Evolutionary conservation across 805 yeast species (phyloP).

Genomic region (Starmerella stellata): DNA sequence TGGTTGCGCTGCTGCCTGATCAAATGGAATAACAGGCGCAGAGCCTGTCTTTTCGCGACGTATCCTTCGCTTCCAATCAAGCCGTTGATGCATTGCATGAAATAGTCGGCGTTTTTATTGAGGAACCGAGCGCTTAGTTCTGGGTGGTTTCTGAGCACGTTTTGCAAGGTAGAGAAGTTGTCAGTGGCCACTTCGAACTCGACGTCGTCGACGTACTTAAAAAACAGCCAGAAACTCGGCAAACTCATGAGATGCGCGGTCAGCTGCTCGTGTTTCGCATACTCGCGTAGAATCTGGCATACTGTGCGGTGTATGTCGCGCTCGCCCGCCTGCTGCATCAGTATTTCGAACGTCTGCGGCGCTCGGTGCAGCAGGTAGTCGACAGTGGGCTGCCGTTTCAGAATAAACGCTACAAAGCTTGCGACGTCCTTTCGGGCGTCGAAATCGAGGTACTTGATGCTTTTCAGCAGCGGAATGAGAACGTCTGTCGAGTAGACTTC

Average conservation of each 20-base stretch:
- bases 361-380: constrained; percentile 49
- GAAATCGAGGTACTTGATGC: constrained; percentile 57
- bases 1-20: constrained; percentile 57
- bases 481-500: constrained; percentile 62
- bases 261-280: constrained; percentile 59
- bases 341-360: constrained; percentile 43
- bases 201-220: constrained; percentile 54
- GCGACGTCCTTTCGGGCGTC: constrained; percentile 77
- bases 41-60: constrained; percentile 81
- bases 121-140: constrained; percentile 56
- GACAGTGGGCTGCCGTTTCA: constrained; percentile 73
- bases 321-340: constrained; percentile 56
- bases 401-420: constrained; percentile 50
- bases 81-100: constrained; percentile 46
- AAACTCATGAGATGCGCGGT: constrained; percentile 41
- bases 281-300: constrained; percentile 69
- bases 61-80: constrained; percentile 64
- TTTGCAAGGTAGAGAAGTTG: constrained; percentile 59
- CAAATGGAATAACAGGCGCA: constrained; percentile 51
- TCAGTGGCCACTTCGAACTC: constrained; percentile 85
- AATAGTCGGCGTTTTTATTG: constrained; percentile 34
- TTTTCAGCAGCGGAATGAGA: constrained; percentile 39
- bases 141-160: constrained; percentile 51
- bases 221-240: constrained; percentile 61
- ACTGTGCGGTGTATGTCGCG: constrained; percentile 55